phyloP scores from a whole-genome alignment of 495 filamentous ascomycete species.

The Penicillium ucsense region DNA sequence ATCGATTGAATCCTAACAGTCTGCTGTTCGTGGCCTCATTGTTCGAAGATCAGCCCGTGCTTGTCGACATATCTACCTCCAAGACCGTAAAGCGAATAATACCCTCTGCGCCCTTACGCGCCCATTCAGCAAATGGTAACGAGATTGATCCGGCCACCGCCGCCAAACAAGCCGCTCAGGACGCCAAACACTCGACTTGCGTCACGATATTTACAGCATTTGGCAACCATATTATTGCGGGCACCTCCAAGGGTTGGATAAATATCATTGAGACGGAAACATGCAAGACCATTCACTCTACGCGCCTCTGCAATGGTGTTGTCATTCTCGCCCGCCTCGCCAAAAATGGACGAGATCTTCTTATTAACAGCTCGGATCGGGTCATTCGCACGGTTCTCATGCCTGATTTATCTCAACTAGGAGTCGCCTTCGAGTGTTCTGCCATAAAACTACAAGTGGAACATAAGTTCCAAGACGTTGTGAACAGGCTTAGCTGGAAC shows the following conservation, averaged over 20 bases:
- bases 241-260: slow-evolving; percentile 88
- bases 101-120: slow-evolving; percentile 69
- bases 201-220: slow-evolving; percentile 76
- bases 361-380: slow-evolving; percentile 84
- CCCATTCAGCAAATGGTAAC: slow-evolving; percentile 45
- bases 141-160: slow-evolving; percentile 51
- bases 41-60: slow-evolving; percentile 82
- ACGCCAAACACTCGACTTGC: slow-evolving; percentile 89
- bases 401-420: slow-evolving; percentile 48
- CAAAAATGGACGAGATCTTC: slow-evolving; percentile 70
- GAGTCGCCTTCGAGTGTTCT: slow-evolving; percentile 33
- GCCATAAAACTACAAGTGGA: slow-evolving; percentile 79
- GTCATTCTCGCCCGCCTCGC: slow-evolving; percentile 82
- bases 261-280: slow-evolving; percentile 83
- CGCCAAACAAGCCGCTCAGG: slow-evolving; percentile 81
- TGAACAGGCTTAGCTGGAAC: slow-evolving; percentile 91
- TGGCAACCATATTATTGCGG: slow-evolving; percentile 80
- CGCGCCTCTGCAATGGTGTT: slow-evolving; percentile 73
- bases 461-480: slow-evolving; percentile 96
- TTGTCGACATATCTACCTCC: slow-evolving; percentile 66
- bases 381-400: slow-evolving; percentile 83
- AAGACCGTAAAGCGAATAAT: slow-evolving; percentile 63
- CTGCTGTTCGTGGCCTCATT: slow-evolving; percentile 76
- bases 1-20: slow-evolving; percentile 27
- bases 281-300: slow-evolving; percentile 72